Percentiles rank a stretch among this genome's conserved stretches.
These are phyloP conservation scores for Calamus simplicifolius DNA, from an alignment of 176 grass and related monocot genomes.

Conservation along the genomic window DNA sequence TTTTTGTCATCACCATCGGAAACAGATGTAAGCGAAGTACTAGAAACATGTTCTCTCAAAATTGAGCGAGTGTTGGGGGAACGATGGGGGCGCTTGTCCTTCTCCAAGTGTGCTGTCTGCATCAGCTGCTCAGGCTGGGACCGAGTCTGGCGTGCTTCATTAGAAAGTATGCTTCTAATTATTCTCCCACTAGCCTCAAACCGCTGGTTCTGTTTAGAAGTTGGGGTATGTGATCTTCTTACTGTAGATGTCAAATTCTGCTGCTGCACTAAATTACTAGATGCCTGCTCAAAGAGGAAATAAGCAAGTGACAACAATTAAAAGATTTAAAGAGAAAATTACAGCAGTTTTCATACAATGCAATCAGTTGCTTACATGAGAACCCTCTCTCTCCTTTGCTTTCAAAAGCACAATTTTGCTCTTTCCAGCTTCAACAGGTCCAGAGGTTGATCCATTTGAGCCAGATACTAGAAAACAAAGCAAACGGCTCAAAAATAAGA, in stretches of 20 bases:
- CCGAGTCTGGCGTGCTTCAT: constrained; percentile 32
- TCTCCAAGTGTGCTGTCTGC: constrained; percentile 39
- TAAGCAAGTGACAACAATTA: neutral
- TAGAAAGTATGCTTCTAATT: constrained; percentile 66
- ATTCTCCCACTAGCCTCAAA: constrained; percentile 51
- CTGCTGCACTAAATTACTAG: constrained; percentile 37
- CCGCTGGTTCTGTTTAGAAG: constrained; percentile 48
- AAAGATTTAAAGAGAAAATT: constrained; percentile 17
- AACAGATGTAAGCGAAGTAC: constrained; percentile 3
- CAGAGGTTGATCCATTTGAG: constrained; percentile 34
- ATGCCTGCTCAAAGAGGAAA: constrained; percentile 25
- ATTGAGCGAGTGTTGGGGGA: constrained; percentile 32
- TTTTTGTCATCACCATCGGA: constrained; percentile 69
- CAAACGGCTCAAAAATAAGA: neutral
- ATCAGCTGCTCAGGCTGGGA: constrained; percentile 45
- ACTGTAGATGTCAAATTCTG: constrained; percentile 23
- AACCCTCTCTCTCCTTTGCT: constrained; percentile 61
- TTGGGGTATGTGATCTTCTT: constrained; percentile 32
- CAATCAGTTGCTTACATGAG: constrained; percentile 39
- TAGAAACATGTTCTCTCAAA: constrained; percentile 33
- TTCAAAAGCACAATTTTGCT: constrained; percentile 82
- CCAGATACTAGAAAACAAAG: constrained; percentile 28
- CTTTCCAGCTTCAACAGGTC: constrained; percentile 53
- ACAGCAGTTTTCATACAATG: neutral
- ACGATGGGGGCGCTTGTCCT: constrained; percentile 49